These are phyloP conservation scores for Tanozyma kutaoensis DNA, from an alignment of 805 yeast genomes.

Conservation along the genomic window DNA sequence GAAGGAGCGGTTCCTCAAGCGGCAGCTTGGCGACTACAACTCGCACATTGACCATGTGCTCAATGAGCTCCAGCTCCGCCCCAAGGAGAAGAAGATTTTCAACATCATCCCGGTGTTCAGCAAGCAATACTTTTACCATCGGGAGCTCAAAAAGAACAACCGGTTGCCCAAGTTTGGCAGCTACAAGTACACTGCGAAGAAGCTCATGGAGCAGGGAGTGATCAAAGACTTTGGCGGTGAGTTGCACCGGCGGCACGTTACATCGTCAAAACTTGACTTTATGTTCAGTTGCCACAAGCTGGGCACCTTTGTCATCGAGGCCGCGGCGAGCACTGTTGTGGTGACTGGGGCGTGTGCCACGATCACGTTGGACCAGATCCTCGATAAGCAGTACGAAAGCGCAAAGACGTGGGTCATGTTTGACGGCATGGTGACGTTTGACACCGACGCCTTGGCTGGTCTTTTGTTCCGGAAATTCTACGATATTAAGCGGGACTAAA, in stretches of 20 bases:
- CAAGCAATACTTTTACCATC: slow-evolving; percentile 63
- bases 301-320: slow-evolving; percentile 64
- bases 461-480: slow-evolving; percentile 70
- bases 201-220: slow-evolving; percentile 61
- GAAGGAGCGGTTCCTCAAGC: slow-evolving; percentile 30
- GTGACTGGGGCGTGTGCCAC: slow-evolving; percentile 44
- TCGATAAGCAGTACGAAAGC: slow-evolving; percentile 64
- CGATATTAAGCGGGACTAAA: slow-evolving; percentile 27
- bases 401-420: slow-evolving; percentile 40
- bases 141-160: slow-evolving; percentile 54
- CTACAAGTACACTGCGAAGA: slow-evolving; percentile 63
- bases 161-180: slow-evolving; percentile 66
- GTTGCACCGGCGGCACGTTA: slow-evolving; percentile 20
- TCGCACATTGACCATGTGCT: slow-evolving; percentile 32
- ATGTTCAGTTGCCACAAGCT: slow-evolving; percentile 64
- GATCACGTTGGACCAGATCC: slow-evolving; percentile 56
- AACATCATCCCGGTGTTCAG: slow-evolving; percentile 44
- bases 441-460: slow-evolving; percentile 52
- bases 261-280: slow-evolving; percentile 56
- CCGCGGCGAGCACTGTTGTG: slow-evolving; percentile 58
- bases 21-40: slow-evolving; percentile 32
- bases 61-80: slow-evolving; percentile 27
- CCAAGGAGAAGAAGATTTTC: slow-evolving; percentile 29
- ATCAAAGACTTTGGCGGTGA: slow-evolving; percentile 47
- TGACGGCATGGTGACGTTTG: slow-evolving; percentile 54